Evolutionary conservation across 2,329 filamentous ascomycete species (phyloP).

Genomic region (Verticillium klebahnii): DNA sequence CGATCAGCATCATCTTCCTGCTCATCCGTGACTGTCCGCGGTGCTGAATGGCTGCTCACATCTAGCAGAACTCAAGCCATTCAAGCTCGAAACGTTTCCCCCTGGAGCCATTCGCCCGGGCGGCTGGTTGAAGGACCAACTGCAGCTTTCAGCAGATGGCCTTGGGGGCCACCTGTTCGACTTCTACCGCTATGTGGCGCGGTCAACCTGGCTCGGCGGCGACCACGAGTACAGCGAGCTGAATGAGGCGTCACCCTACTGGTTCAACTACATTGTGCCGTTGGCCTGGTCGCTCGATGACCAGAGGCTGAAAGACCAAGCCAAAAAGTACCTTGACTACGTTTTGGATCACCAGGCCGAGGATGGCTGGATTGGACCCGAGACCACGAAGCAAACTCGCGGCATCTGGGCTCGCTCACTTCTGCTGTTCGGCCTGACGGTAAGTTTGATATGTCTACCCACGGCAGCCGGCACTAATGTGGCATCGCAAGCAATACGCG

Average conservation of each 20-base stretch:
- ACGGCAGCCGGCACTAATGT: no score
- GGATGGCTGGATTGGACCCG: conserved; percentile 56
- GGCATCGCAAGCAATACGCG: conserved; percentile 29
- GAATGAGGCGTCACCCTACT: conserved; percentile 54
- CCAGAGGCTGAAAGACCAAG: conserved; percentile 5
- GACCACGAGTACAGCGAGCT: conserved; percentile 47
- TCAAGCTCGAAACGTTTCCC: conserved; percentile 33
- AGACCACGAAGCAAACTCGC: conserved; percentile 32
- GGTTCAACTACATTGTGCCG: conserved; percentile 56
- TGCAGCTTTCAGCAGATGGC: conserved; percentile 43
- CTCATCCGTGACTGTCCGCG: no score
- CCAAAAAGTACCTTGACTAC: conserved; percentile 34
- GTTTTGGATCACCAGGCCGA: conserved; percentile 41
- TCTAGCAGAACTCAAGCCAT: conserved; percentile 20
- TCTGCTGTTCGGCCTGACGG: conserved; percentile 37
- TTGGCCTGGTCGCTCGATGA: conserved; percentile 47
- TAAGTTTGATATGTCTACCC: neutral
- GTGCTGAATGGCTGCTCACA: neutral
- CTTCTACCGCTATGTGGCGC: conserved; percentile 48
- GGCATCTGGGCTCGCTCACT: conserved; percentile 51
- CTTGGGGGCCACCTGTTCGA: conserved; percentile 47
- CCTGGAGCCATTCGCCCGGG: conserved; percentile 43
- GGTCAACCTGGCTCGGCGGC: conserved; percentile 46
- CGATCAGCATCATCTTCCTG: no score
- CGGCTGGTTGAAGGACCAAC: conserved; percentile 48